These are phyloP conservation scores for Erythrophleum ivorense DNA, from an alignment of 331 rosid genomes.

Conservation along the genomic window DNA sequence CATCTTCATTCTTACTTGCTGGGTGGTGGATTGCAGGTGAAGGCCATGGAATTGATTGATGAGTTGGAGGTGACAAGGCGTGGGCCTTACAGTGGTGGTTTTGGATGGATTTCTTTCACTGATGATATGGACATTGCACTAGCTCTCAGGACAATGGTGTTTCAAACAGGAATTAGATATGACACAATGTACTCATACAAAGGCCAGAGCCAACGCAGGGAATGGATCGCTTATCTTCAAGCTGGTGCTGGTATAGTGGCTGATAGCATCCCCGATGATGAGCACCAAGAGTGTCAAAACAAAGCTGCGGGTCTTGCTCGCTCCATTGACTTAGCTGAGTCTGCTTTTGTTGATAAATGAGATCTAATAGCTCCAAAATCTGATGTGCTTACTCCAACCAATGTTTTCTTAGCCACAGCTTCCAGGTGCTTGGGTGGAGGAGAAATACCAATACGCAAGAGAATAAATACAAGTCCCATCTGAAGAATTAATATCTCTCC, in stretches of 20 bases:
- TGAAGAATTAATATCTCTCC: too few species aligned
- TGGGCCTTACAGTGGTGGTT: conserved; percentile 94
- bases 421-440: too few species aligned
- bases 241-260: conserved; percentile 97
- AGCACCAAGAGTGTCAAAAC: conserved; percentile 89
- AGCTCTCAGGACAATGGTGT: conserved; percentile 84
- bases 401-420: too few species aligned
- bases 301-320: conserved; percentile 86
- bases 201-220: conserved; percentile 60
- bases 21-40: conserved; percentile 62
- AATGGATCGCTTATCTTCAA: conserved; percentile 94
- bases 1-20: conserved; percentile 4
- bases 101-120: conserved; percentile 79
- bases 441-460: too few species aligned
- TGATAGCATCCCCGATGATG: conserved; percentile 84
- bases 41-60: conserved; percentile 95
- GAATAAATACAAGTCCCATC: too few species aligned
- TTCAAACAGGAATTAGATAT: conserved; percentile 64
- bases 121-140: conserved; percentile 89
- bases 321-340: conserved; percentile 20
- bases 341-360: conserved; percentile 21
- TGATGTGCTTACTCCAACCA: too few species aligned
- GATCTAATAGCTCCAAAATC: neutral
- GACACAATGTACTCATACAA: conserved; percentile 89
- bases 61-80: conserved; percentile 80